Evolutionary conservation across 768 basidiomycete genomes (phyloP).

Genomic region (Suillus bovinus): DNA sequence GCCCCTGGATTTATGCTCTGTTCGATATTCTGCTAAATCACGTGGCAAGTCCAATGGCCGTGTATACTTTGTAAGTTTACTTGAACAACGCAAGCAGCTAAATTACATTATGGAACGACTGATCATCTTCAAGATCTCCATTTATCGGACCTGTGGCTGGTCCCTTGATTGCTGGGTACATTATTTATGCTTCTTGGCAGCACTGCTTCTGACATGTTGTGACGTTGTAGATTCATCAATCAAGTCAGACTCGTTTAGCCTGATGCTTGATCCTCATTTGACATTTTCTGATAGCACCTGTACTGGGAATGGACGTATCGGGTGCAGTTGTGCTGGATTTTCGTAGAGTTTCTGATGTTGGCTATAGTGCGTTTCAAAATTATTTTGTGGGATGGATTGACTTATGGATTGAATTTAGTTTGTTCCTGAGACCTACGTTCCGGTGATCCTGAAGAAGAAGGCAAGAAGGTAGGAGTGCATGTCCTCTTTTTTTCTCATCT

Average conservation of each 20-base stretch:
- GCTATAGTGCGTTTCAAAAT: conserved; percentile 41
- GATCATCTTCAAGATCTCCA: conserved; percentile 36
- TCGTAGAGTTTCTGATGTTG: conserved; percentile 50
- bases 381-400: neutral
- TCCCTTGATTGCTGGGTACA: conserved; percentile 61
- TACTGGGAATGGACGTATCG: conserved; percentile 82
- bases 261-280: neutral
- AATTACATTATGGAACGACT: neutral
- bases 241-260: conserved; percentile 40
- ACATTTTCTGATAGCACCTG: conserved; percentile 39
- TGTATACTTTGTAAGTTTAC: conserved; percentile 44
- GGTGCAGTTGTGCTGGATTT: conserved; percentile 68
- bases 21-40: conserved; percentile 8
- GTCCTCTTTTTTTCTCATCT: neutral
- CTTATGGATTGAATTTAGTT: conserved; percentile 37
- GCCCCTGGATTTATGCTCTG: conserved; percentile 18
- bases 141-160: conserved; percentile 58
- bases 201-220: neutral
- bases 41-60: conserved; percentile 50
- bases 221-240: conserved; percentile 60
- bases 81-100: neutral
- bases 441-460: conserved; percentile 60
- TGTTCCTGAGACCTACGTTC: conserved; percentile 72
- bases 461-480: conserved; percentile 45
- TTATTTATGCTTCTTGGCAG: conserved; percentile 7